Evolutionary conservation across 352 stramenopile species (phyloP), one percentile per base, ranked within the genome.

Genomic region (Phytophthora sp.): DNA sequence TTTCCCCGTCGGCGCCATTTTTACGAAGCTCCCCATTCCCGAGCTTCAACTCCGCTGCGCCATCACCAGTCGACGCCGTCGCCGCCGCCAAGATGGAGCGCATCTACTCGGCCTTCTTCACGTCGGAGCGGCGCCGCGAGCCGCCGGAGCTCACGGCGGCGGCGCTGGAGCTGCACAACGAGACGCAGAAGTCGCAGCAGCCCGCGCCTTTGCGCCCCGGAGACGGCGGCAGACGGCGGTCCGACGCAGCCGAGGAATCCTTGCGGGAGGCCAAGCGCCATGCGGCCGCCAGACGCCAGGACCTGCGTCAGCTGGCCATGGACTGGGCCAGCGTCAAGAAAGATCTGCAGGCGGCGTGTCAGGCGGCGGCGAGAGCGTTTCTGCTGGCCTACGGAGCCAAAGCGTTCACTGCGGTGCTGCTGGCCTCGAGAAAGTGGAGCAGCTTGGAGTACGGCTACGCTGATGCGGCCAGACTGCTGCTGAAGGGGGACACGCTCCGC

Each of bases 61-160:
- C n/a, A 20, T 46, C 51, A 26, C 45, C 45, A 54, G 45, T 54
- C 45, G 54, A 49, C 46, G 42, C 28, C 24, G 38, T 53, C 53
- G n/a, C 27, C 43, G 8, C 42, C 31, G 18, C 26, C 18, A 42
- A 15, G 18, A 95, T 95, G 85, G 85, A 95, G 69, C 87, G 87
- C 30, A 81, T 95, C 45, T 95, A 95, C 68, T 95, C 87, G 54
- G 87, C 87, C 38, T 91, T 95, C 53, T 95, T 95, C 64, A 84
- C 76, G 28, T 59, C 53, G 42, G 79, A 88, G 42, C 72, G 73
- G 8, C 69, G 78, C 26, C 59, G 62, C 11, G 58, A 76, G 62
- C 68, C 64, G 18, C 52, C 37, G 20, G 61, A 76, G 56, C 73
- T 94, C 39, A 94, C 85, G 23, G 79, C 81, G 6, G 77, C 73